Conservation (phyloP, 371 early-diverging fungal species). For the Syncephalastrum monosporum region DNA sequence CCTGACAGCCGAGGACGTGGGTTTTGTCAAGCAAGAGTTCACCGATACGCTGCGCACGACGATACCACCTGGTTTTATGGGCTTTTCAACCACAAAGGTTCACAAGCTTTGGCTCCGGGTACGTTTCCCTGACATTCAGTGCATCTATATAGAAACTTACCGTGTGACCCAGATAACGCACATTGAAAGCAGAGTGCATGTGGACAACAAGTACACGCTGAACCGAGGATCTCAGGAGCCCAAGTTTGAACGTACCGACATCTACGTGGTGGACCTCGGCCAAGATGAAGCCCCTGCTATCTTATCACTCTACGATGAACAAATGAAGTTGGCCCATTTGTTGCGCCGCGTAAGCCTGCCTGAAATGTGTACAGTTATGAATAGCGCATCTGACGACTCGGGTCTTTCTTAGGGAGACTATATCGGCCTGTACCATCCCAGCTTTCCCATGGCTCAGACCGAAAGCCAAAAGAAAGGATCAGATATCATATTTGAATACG, state of each 20-base stretch:
- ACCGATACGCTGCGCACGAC: constrained; percentile 12
- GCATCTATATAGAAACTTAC: not conserved
- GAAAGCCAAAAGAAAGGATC: constrained; percentile 22
- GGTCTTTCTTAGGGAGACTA: constrained; percentile 29
- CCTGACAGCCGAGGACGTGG: constrained; percentile 21
- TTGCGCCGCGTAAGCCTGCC: constrained; percentile 17
- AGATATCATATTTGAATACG: constrained; percentile 30
- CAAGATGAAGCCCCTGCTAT: constrained; percentile 27
- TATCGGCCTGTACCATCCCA: constrained; percentile 32
- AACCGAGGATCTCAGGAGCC: constrained; percentile 8
- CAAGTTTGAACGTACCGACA: constrained; percentile 22
- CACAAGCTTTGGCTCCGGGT: constrained; percentile 39
- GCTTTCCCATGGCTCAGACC: constrained; percentile 12
- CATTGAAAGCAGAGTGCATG: constrained; percentile 27
- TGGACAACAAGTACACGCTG: constrained; percentile 1
- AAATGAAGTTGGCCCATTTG: constrained; percentile 24
- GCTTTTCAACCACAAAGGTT: not conserved
- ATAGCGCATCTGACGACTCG: not conserved
- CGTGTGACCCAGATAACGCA: constrained; percentile 21
- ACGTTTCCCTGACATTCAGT: not conserved
- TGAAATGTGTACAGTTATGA: not conserved
- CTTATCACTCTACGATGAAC: constrained; percentile 34
- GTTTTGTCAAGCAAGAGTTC: constrained; percentile 30
- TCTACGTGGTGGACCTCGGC: constrained; percentile 35
- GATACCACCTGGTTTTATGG: constrained; percentile 6